Conservation (phyloP, 805 yeast species). For the Metschnikowia koreensis region DNA sequence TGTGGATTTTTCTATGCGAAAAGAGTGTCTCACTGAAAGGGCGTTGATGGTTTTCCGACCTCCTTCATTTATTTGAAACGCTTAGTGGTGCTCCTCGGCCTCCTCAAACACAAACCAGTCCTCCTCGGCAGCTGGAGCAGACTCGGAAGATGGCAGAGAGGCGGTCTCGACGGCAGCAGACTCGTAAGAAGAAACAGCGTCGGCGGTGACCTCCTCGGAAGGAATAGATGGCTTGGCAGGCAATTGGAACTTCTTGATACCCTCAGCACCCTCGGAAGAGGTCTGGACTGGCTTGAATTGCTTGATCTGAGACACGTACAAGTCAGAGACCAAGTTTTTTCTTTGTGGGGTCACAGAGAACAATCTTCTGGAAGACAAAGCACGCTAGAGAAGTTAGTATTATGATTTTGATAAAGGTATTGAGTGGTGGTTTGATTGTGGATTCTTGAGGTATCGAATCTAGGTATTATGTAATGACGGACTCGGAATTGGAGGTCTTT, state of each 20-base stretch:
- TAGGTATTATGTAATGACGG: too few relatives aligned
- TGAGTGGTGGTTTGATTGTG: not conserved
- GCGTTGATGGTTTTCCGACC: not conserved
- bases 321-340: conserved; percentile 71
- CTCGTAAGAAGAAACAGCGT: conserved; percentile 69
- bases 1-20: conserved; percentile 5
- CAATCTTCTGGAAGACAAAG: conserved; percentile 37
- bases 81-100: conserved; percentile 54
- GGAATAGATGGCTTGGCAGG: conserved; percentile 82
- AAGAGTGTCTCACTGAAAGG: not conserved
- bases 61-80: not conserved
- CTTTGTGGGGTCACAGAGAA: conserved; percentile 44
- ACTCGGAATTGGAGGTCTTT: too few relatives aligned
- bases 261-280: conserved; percentile 70
- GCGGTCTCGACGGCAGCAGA: conserved; percentile 70
- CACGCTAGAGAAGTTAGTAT: conserved; percentile 23
- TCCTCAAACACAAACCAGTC: conserved; percentile 84
- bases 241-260: conserved; percentile 78
- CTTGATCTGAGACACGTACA: conserved; percentile 84
- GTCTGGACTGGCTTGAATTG: conserved; percentile 82
- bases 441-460: too few relatives aligned
- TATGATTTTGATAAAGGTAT: not conserved
- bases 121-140: conserved; percentile 52
- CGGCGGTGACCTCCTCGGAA: conserved; percentile 62
- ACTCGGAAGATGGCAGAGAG: conserved; percentile 28